Evolutionary conservation across 2,329 filamentous ascomycete genomes (phyloP).

Genomic region (Cladosporium velox): DNA sequence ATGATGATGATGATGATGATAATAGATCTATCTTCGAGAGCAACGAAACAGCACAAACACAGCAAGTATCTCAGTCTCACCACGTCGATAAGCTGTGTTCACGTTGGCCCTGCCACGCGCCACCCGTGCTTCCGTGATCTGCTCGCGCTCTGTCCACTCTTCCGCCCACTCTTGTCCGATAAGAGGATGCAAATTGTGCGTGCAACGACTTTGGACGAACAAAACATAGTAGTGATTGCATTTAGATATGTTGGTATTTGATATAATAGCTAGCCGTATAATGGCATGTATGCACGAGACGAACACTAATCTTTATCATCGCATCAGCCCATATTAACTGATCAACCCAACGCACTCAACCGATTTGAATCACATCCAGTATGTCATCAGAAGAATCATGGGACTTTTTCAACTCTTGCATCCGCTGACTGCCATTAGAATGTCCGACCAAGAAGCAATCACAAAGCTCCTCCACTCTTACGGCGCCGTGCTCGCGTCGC

Average conservation of each 20-base stretch:
- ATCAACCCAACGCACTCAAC: background rate
- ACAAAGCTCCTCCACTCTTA: constrained; percentile 13
- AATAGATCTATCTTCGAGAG: background rate
- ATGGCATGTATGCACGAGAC: background rate
- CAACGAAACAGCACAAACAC: background rate
- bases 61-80: background rate
- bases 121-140: background rate
- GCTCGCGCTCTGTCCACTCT: background rate
- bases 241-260: background rate
- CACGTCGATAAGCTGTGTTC: background rate
- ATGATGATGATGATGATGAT: background rate
- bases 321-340: background rate
- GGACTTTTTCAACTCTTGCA: background rate
- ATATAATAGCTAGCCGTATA: background rate
- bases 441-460: constrained; percentile 16
- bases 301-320: background rate
- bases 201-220: background rate
- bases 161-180: constrained; percentile 4
- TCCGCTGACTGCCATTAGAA: background rate
- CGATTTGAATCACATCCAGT: background rate
- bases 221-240: background rate
- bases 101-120: background rate
- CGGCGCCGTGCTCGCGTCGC: constrained; percentile 7
- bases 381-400: background rate
- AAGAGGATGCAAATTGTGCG: background rate